These are phyloP conservation scores for Phytopythium montanum DNA, from an alignment of 352 stramenopile genomes.

Conservation along the genomic window DNA sequence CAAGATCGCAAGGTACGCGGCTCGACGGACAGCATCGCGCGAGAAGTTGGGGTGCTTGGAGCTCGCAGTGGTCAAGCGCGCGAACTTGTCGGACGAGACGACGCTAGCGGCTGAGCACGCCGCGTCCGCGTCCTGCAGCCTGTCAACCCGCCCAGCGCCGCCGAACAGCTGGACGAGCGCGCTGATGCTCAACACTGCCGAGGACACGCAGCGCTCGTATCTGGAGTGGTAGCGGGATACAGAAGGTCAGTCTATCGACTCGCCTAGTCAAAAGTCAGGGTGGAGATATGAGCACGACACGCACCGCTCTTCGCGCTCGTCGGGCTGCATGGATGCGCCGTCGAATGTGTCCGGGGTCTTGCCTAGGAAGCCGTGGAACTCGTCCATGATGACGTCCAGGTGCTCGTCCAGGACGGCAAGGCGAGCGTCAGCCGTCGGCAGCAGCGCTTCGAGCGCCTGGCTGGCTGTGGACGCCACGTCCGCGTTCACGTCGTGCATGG, in stretches of 20 bases:
- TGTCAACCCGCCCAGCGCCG: constrained; percentile 29
- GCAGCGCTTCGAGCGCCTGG: constrained; percentile 52
- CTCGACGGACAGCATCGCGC: constrained; percentile 59
- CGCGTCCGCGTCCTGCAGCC: constrained; percentile 31
- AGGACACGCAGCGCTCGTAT: constrained; percentile 59
- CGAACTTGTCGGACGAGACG: constrained; percentile 61
- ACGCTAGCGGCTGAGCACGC: constrained; percentile 42
- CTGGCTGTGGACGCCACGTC: constrained; percentile 49
- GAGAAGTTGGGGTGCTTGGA: constrained; percentile 81
- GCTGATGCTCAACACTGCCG: constrained; percentile 53
- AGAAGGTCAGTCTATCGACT: not conserved
- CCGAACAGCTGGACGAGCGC: constrained; percentile 52
- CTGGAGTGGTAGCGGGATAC: constrained; percentile 1
- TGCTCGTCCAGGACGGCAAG: constrained; percentile 37
- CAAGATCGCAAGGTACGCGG: constrained; percentile 54
- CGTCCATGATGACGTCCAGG: constrained; percentile 43
- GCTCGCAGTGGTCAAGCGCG: constrained; percentile 39
- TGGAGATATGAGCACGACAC: not conserved
- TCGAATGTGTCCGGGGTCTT: constrained; percentile 62
- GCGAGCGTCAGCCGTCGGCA: constrained; percentile 28
- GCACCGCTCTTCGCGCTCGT: constrained; percentile 74
- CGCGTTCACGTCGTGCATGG: constrained; percentile 70
- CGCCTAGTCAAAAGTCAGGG: too few relatives aligned
- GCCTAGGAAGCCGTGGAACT: constrained; percentile 58
- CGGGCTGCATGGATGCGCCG: constrained; percentile 45